Conservation (phyloP, 2,329 filamentous ascomycete genomes). For the Trichophyton verrucosum region DNA sequence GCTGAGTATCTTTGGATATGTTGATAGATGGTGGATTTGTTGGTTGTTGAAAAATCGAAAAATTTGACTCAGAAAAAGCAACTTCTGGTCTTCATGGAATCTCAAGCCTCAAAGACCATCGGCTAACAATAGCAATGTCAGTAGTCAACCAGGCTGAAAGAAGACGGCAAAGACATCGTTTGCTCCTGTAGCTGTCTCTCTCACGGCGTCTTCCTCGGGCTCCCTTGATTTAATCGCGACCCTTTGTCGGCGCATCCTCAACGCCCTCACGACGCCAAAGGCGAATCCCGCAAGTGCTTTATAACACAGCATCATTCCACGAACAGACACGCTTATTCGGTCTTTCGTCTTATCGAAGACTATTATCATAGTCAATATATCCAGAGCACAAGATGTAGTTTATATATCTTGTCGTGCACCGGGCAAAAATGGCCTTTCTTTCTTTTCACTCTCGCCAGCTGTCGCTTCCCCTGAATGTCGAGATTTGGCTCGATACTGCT, state of each 20-base stretch:
- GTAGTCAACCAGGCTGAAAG: background rate
- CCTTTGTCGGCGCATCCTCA: background rate
- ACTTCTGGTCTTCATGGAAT: background rate
- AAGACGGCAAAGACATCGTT: background rate
- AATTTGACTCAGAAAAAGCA: background rate
- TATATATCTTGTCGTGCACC: background rate
- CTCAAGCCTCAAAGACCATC: background rate
- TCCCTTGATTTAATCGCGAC: background rate
- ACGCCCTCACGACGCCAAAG: background rate
- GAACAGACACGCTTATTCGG: background rate
- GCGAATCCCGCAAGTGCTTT: background rate
- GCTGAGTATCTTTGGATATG: too few species aligned
- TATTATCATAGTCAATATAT: background rate
- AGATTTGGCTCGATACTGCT: background rate
- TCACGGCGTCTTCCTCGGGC: background rate
- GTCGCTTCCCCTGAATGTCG: background rate
- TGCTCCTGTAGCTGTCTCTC: background rate
- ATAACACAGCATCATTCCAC: background rate
- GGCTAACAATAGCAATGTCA: background rate
- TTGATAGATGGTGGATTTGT: too few species aligned
- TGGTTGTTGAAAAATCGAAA: too few species aligned
- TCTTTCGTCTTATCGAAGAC: background rate
- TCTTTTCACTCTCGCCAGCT: background rate
- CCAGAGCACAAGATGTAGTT: background rate
- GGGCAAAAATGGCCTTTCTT: background rate